Evolutionary conservation across 495 filamentous ascomycete species (phyloP).

Genomic region (Aspergillus heteromorphus): DNA sequence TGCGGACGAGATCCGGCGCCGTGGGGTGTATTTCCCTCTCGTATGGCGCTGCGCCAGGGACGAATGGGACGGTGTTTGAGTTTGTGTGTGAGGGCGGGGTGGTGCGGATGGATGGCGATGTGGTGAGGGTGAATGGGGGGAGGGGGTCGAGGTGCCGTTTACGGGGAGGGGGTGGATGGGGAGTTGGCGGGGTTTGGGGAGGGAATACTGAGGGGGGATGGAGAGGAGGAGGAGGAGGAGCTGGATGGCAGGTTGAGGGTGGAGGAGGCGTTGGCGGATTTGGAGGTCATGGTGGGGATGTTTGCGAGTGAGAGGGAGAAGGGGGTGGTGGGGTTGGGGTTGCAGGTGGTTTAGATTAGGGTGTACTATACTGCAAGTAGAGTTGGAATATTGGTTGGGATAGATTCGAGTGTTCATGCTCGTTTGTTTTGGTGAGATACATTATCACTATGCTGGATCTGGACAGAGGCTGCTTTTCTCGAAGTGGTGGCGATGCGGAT

Average conservation of each 20-base stretch:
- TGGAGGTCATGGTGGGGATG: conserved; percentile 64
- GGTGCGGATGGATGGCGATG: conserved; percentile 49
- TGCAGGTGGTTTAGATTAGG: not conserved
- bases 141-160: conserved; percentile 48
- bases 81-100: conserved; percentile 47
- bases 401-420: too few species aligned
- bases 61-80: conserved; percentile 46
- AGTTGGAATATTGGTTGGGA: too few species aligned
- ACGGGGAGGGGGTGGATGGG: conserved; percentile 53
- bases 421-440: too few species aligned
- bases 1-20: conserved; percentile 56
- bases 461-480: too few species aligned
- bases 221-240: too few species aligned
- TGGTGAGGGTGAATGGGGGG: conserved; percentile 46
- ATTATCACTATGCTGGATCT: too few species aligned
- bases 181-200: conserved; percentile 66
- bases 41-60: conserved; percentile 56
- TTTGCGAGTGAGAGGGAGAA: conserved; percentile 52
- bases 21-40: conserved; percentile 56
- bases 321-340: conserved; percentile 26
- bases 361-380: too few species aligned
- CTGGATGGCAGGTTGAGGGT: conserved; percentile 50
- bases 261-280: conserved; percentile 63
- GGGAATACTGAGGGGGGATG: conserved; percentile 36
- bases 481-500: too few species aligned